A percentile compares a stretch with the other conserved stretches of the same genome.
Evolutionary conservation across 805 yeast genomes (phyloP).

Genomic region (Monosporozyma aerobia): DNA sequence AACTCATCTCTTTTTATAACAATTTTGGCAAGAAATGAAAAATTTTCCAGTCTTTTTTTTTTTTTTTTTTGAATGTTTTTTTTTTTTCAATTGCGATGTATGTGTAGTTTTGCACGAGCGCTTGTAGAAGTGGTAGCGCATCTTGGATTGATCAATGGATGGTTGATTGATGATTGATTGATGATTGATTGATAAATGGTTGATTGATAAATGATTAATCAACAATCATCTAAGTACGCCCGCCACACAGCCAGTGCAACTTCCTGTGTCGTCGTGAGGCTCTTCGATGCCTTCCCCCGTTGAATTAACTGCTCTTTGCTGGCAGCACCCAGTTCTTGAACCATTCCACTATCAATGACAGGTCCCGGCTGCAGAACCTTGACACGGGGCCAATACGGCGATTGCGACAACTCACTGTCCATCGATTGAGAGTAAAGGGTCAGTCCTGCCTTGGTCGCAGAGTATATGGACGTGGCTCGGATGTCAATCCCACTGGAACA

Average conservation of each 20-base stretch:
- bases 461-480: constrained; percentile 26
- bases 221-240: neutral
- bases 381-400: constrained; percentile 9
- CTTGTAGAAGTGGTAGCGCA: neutral
- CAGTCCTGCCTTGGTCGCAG: constrained; percentile 28
- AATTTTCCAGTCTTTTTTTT: neutral
- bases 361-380: constrained; percentile 6
- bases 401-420: constrained; percentile 14
- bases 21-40: neutral
- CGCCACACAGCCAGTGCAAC: neutral
- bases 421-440: constrained; percentile 19
- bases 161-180: neutral
- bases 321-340: constrained; percentile 4
- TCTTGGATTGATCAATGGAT: neutral
- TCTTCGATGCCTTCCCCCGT: neutral
- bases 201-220: neutral
- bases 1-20: neutral
- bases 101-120: neutral
- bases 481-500: constrained; percentile 6
- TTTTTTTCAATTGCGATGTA: neutral
- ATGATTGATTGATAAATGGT: neutral
- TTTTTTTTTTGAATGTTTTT: neutral
- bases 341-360: constrained; percentile 25
- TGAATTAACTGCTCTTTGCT: neutral
- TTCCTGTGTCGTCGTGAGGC: neutral